Evolutionary conservation across 108 stramenopile genomes (phyloP), one percentile per base, ranked within the genome.

Genomic region (Skeletonema costatum): DNA sequence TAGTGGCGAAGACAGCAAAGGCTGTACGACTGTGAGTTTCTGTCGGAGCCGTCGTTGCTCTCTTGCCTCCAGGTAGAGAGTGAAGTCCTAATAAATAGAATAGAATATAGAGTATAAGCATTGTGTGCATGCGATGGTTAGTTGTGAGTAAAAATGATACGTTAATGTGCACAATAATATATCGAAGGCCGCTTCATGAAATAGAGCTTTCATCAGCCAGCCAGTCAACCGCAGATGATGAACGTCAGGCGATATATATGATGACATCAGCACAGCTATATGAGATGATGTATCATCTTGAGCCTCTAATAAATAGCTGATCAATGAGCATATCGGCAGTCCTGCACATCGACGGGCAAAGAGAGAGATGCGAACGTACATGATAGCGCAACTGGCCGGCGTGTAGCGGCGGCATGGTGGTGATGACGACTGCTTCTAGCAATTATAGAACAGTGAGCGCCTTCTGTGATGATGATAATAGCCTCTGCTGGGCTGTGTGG

Each of bases 21-120:
- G n/a, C 44, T 30, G 13, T 17, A 61, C 38, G 31, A 60, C 39
- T 11, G 67, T 13, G 2, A 69, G 38, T 50, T 71, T 74, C 4
- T 60, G 33, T 16, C 70, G 69, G 25, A 74, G 62, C 64, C 69
- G 68, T 21, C 69, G 33, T 36, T 53, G 69, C 33, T 81, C 80
- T 56, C 73, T 60, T 30, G 88, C 73, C 79, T 90, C 89, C 60
- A 88, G 74, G 44, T 90, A 60, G 25, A 89, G 87, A 73, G 86
- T 69, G 66, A 80, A 93, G 73, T 93, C 92, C 92, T 93, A 17
- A 17, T 3, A 25, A 25, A 25, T 17, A 3, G 2, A 17, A 10
- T 50, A 3, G n/a, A 50, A 50, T 50, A 70, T 14, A 25, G 14
- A 60, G 0, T 25, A 0, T 25, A 25, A 25, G 25, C 25, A 25